These are phyloP conservation scores for Erigeron canadensis DNA, from an alignment of 129 eudicot genomes.

Conservation along the genomic window DNA sequence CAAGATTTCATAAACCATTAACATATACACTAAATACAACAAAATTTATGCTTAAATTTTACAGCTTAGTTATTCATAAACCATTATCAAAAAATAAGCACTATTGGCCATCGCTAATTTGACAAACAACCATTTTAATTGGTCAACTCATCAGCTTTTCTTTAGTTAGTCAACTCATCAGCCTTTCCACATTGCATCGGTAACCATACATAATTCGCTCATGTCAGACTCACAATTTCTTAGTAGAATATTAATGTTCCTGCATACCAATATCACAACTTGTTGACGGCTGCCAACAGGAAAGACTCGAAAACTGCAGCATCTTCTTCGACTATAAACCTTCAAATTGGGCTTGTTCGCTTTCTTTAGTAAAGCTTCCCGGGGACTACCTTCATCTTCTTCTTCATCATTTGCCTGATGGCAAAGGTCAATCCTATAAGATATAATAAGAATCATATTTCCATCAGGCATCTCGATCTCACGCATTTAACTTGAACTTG, in stretches of 20 bases:
- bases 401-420: slow-evolving; percentile 90
- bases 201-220: too few relatives aligned
- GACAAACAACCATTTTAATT: too few relatives aligned
- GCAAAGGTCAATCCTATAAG: slow-evolving; percentile 88
- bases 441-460: slow-evolving; percentile 13
- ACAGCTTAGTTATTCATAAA: too few relatives aligned
- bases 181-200: too few relatives aligned
- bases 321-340: slow-evolving; percentile 46
- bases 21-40: not conserved
- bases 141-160: too few relatives aligned
- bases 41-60: too few relatives aligned
- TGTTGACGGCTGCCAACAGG: slow-evolving; percentile 82
- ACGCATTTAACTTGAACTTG: not conserved
- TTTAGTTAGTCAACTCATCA: too few relatives aligned
- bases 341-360: slow-evolving; percentile 37
- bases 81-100: too few relatives aligned
- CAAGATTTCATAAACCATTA: slow-evolving; percentile 14
- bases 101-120: too few relatives aligned
- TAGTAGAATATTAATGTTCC: not conserved
- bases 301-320: slow-evolving; percentile 50
- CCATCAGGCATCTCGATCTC: slow-evolving; percentile 3
- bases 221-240: too few relatives aligned
- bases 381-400: slow-evolving; percentile 73
- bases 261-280: slow-evolving; percentile 61
- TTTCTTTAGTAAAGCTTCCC: slow-evolving; percentile 66